phyloP scores from a whole-genome alignment of 2,329 filamentous ascomycete species.

The Emmonsia crescens region DNA sequence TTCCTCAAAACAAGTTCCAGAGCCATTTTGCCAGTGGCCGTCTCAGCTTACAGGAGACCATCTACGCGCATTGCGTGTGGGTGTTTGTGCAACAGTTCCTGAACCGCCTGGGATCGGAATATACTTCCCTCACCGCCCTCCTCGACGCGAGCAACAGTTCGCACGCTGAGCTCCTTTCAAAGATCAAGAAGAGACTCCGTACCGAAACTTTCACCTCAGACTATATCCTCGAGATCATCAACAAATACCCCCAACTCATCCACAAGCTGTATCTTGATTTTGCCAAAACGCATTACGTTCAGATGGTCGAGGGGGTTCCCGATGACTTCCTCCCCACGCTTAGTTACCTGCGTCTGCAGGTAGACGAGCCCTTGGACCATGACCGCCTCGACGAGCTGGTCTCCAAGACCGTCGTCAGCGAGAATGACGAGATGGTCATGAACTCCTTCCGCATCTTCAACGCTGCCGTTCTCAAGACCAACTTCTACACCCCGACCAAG shows the following conservation, averaged over 20 bases:
- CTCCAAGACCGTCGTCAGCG: slow-evolving; percentile 69
- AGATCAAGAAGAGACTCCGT: slow-evolving; percentile 88
- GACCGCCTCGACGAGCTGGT: slow-evolving; percentile 64
- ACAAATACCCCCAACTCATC: slow-evolving; percentile 76
- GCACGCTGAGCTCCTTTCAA: slow-evolving; percentile 78
- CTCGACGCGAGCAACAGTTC: slow-evolving; percentile 70
- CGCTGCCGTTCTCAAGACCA: slow-evolving; percentile 85
- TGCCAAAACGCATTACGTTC: slow-evolving; percentile 71
- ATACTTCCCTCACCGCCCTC: slow-evolving; percentile 71
- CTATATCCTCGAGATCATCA: slow-evolving; percentile 96
- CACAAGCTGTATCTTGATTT: slow-evolving; percentile 85
- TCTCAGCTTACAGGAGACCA: slow-evolving; percentile 88
- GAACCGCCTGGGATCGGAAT: slow-evolving; percentile 86
- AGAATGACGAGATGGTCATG: slow-evolving; percentile 98
- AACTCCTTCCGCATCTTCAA: slow-evolving; percentile 95
- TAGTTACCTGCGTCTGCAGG: slow-evolving; percentile 54
- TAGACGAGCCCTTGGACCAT: slow-evolving; percentile 67
- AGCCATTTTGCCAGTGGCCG: slow-evolving; percentile 73
- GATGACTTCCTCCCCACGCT: slow-evolving; percentile 62
- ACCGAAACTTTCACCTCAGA: slow-evolving; percentile 97
- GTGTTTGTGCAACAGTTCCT: slow-evolving; percentile 97
- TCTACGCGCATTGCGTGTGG: slow-evolving; percentile 96
- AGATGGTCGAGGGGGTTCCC: slow-evolving; percentile 48
- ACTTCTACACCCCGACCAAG: slow-evolving; percentile 96
- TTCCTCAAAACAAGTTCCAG: slow-evolving; percentile 95